A percentile compares a stretch with the other conserved stretches of the same genome.
These are phyloP conservation scores for Diaporthe australafricana DNA, from an alignment of 2,329 filamentous ascomycete species.

Conservation along the genomic window DNA sequence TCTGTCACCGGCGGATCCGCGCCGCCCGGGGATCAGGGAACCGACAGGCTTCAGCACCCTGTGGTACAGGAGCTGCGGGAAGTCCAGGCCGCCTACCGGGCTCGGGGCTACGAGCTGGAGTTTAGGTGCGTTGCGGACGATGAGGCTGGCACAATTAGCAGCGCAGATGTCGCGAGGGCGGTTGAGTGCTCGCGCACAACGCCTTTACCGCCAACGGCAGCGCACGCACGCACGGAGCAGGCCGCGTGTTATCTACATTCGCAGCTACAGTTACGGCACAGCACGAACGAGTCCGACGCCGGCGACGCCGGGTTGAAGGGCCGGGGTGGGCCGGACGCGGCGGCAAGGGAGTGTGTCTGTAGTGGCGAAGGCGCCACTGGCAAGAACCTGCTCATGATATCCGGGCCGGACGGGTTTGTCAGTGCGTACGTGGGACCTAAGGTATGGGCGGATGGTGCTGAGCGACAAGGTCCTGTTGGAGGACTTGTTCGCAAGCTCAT, in stretches of 20 bases:
- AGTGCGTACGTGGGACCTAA: constrained; percentile 84
- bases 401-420: constrained; percentile 92
- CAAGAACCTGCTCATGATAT: constrained; percentile 81
- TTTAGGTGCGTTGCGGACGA: constrained; percentile 87
- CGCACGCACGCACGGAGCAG: constrained; percentile 43
- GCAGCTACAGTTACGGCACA: constrained; percentile 42
- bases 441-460: constrained; percentile 76
- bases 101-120: constrained; percentile 61
- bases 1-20: constrained; percentile 44
- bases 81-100: constrained; percentile 59
- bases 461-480: constrained; percentile 79
- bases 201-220: background rate
- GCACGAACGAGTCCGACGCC: constrained; percentile 38
- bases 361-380: constrained; percentile 48
- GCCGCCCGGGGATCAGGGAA: no score
- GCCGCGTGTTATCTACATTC: constrained; percentile 43
- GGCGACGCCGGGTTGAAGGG: constrained; percentile 32
- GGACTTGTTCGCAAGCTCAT: constrained; percentile 75
- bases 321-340: constrained; percentile 38
- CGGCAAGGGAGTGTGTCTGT: background rate
- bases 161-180: constrained; percentile 57
- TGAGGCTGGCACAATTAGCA: constrained; percentile 75
- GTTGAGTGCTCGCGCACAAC: constrained; percentile 38
- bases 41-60: constrained; percentile 34
- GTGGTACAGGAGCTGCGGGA: constrained; percentile 72